phyloP scores from a whole-genome alignment of 179 eudicot genomes.

The Nepenthes alata region DNA sequence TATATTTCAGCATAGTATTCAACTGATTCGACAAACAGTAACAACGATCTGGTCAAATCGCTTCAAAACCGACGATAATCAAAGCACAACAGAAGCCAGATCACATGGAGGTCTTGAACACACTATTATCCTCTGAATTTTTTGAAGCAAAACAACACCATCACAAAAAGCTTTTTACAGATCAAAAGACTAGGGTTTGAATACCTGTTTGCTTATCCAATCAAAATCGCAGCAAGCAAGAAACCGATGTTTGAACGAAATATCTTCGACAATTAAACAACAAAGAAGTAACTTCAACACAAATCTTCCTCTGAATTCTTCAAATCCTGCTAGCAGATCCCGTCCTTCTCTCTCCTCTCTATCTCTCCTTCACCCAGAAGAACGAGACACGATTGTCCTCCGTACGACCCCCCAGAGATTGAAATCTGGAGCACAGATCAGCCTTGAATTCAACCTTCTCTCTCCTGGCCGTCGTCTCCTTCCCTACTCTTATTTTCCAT shows the following conservation, averaged over 20 bases:
- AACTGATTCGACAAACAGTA: conserved; percentile 4
- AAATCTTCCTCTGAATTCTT: conserved; percentile 5
- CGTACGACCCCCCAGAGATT: conserved; percentile 4
- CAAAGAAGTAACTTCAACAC: not conserved
- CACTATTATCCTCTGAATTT: conserved; percentile 6
- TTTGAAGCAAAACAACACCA: conserved; percentile 12
- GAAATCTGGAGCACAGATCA: conserved; percentile 9
- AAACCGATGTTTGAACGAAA: conserved; percentile 4
- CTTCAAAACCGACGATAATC: conserved; percentile 16
- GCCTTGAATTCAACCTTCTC: not conserved
- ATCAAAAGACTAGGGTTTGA: conserved; percentile 20
- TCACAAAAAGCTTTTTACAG: conserved; percentile 14
- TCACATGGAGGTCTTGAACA: not conserved
- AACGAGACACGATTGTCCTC: not conserved
- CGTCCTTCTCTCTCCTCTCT: not conserved
- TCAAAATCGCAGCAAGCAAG: conserved; percentile 6
- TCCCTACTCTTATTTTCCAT: too few relatives aligned
- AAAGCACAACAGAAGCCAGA: not conserved
- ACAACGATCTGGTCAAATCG: conserved; percentile 7
- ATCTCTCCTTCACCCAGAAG: not conserved
- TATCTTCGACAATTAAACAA: not conserved
- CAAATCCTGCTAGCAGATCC: conserved; percentile 7
- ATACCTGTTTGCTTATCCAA: conserved; percentile 19
- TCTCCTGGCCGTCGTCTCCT: not conserved
- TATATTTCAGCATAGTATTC: not conserved